phyloP scores from a whole-genome alignment of 805 yeast species.

The Candida tammaniensis region DNA sequence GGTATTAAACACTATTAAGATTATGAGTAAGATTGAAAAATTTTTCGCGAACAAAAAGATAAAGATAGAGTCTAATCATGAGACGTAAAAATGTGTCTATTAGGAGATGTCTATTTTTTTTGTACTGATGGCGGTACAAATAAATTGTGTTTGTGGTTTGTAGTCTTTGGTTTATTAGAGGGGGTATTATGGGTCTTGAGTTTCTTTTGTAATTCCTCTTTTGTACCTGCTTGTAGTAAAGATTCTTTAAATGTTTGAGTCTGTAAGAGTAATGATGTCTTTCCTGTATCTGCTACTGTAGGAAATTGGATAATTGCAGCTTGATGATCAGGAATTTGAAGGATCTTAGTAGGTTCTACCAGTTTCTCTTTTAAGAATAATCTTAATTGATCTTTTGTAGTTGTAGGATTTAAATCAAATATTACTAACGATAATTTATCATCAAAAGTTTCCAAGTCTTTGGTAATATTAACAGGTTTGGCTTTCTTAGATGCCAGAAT shows the following conservation, averaged over 20 bases:
- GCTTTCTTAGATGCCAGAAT: constrained; percentile 31
- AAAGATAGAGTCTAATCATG: too few relatives aligned
- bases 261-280: constrained; percentile 9
- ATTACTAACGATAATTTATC: constrained; percentile 12
- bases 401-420: constrained; percentile 7
- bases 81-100: too few relatives aligned
- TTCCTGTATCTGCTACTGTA: constrained; percentile 8
- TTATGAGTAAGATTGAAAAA: too few relatives aligned
- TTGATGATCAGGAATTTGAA: constrained; percentile 17
- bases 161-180: too few relatives aligned
- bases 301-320: constrained; percentile 8
- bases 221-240: constrained; percentile 4
- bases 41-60: too few relatives aligned
- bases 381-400: constrained; percentile 34
- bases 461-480: neutral
- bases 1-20: too few relatives aligned
- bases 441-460: constrained; percentile 13
- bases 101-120: too few relatives aligned
- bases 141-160: neutral
- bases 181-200: neutral
- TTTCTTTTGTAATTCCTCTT: constrained; percentile 1
- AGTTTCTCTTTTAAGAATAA: constrained; percentile 7
- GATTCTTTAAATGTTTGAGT: constrained; percentile 3
- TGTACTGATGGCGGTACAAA: constrained; percentile 10
- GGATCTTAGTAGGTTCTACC: neutral